Evolutionary conservation across 169 alveolate genomes (phyloP).

Genomic region (Blepharisma undulans): DNA sequence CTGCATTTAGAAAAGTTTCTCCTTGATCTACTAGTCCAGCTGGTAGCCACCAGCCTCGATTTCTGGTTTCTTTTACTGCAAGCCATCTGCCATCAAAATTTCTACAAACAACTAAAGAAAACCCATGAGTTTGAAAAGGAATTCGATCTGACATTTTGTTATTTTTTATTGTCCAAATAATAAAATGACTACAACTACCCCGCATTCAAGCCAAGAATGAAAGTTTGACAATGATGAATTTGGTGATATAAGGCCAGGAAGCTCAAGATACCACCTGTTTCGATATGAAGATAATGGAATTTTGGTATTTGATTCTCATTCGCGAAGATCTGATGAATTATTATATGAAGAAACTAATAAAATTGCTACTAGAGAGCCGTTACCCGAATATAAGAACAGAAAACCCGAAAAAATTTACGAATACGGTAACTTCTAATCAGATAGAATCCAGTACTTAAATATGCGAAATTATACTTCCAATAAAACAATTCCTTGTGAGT

Average conservation of each 20-base stretch:
- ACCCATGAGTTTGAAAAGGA: conserved; percentile 38
- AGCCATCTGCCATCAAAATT: conserved; percentile 59
- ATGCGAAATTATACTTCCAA: neutral
- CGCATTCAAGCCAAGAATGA: no score
- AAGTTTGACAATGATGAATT: no score
- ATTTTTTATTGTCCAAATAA: no score
- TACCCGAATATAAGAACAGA: no score
- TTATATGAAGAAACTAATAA: neutral
- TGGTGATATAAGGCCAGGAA: no score
- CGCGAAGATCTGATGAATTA: neutral
- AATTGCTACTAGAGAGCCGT: no score
- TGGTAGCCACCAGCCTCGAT: conserved; percentile 82
- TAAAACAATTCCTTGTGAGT: neutral
- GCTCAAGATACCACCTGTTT: no score
- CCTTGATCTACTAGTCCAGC: conserved; percentile 81
- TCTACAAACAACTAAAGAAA: conserved; percentile 57
- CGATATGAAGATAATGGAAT: neutral
- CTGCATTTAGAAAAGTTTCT: conserved; percentile 66
- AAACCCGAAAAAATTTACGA: no score
- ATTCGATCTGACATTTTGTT: neutral
- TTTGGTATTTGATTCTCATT: neutral
- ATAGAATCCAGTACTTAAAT: neutral
- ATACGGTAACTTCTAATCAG: neutral
- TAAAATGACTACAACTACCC: no score
- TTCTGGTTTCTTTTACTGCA: conserved; percentile 69